phyloP scores from a whole-genome alignment of 495 filamentous ascomycete genomes.

The Jackrogersella multiformis region DNA sequence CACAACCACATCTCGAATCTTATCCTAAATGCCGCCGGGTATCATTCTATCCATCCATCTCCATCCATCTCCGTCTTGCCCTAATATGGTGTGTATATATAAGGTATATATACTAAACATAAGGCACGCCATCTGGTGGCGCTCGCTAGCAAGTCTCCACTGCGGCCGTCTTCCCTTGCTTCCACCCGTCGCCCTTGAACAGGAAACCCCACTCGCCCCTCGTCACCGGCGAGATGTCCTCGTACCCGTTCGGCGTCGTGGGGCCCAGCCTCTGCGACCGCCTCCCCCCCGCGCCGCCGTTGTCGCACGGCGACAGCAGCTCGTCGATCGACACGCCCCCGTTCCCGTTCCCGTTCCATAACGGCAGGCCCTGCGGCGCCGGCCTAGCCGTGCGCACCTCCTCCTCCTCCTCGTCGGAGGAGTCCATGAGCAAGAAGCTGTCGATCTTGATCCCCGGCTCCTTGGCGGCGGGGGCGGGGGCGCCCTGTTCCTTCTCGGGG shows the following conservation, averaged over 20 bases:
- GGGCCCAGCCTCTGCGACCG: slow-evolving; percentile 47
- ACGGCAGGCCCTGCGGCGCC: slow-evolving; percentile 21
- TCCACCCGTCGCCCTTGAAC: slow-evolving; percentile 56
- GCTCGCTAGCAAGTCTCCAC: slow-evolving; percentile 52
- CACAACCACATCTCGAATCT: too few relatives aligned
- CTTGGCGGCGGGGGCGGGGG: too few relatives aligned
- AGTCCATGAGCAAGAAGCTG: background rate
- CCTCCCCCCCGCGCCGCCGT: background rate
- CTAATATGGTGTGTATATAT: background rate
- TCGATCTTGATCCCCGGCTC: slow-evolving; percentile 30
- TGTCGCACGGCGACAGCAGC: slow-evolving; percentile 39
- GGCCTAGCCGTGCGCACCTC: slow-evolving; percentile 54
- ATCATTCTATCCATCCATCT: too few relatives aligned
- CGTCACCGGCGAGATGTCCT: slow-evolving; percentile 65
- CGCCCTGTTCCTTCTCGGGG: background rate
- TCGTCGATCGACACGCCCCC: slow-evolving; percentile 47
- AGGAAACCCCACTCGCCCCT: slow-evolving; percentile 65
- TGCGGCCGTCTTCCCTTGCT: slow-evolving; percentile 45
- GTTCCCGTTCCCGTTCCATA: slow-evolving; percentile 37
- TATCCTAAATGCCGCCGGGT: too few relatives aligned
- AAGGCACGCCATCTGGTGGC: too few relatives aligned
- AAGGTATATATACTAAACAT: slow-evolving; percentile 3
- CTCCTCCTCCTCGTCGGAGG: slow-evolving; percentile 27
- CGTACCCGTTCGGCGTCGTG: slow-evolving; percentile 62
- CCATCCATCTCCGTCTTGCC: background rate